These are phyloP conservation scores for Myriosclerotinia curreyana DNA, from an alignment of 2,329 filamentous ascomycete genomes.

Conservation along the genomic window DNA sequence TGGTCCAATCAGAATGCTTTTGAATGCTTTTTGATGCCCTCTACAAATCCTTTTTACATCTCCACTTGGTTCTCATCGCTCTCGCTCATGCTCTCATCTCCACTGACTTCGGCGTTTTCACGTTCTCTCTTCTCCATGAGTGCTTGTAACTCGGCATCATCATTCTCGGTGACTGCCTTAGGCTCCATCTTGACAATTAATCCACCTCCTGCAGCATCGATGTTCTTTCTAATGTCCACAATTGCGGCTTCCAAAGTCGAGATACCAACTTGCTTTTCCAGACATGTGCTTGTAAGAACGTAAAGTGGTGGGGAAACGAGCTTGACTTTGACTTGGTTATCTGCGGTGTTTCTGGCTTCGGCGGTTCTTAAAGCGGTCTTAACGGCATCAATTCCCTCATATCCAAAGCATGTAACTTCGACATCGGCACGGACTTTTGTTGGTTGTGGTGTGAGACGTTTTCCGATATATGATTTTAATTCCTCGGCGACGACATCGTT, in stretches of 20 bases:
- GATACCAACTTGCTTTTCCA: constrained; percentile 90
- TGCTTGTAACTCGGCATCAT: constrained; percentile 93
- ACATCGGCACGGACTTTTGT: constrained; percentile 98
- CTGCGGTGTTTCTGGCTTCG: constrained; percentile 86
- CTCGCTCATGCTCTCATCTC: constrained; percentile 93
- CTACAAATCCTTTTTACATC: constrained; percentile 40
- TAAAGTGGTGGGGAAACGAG: constrained; percentile 97
- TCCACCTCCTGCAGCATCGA: constrained; percentile 72
- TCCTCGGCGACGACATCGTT: constrained; percentile 83
- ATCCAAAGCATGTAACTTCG: constrained; percentile 91
- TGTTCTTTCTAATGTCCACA: constrained; percentile 76
- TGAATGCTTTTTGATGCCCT: constrained; percentile 34
- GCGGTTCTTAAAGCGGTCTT: constrained; percentile 89
- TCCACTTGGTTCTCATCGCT: constrained; percentile 82
- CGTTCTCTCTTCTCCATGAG: constrained; percentile 99
- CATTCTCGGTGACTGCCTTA: constrained; percentile 97
- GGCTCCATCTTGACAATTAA: constrained; percentile 96
- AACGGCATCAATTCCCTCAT: constrained; percentile 97
- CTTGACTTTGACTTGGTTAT: constrained; percentile 96
- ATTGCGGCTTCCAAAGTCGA: constrained; percentile 84
- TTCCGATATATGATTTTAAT: constrained; percentile 91
- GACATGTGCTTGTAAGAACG: constrained; percentile 89
- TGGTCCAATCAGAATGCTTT: constrained; percentile 24
- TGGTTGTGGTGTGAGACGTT: constrained; percentile 95
- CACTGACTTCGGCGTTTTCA: constrained; percentile 96